Percentiles rank a stretch among this genome's conserved stretches.
phyloP scores from a whole-genome alignment of 2,329 filamentous ascomycete genomes.

The Periglandula ipomoeae region DNA sequence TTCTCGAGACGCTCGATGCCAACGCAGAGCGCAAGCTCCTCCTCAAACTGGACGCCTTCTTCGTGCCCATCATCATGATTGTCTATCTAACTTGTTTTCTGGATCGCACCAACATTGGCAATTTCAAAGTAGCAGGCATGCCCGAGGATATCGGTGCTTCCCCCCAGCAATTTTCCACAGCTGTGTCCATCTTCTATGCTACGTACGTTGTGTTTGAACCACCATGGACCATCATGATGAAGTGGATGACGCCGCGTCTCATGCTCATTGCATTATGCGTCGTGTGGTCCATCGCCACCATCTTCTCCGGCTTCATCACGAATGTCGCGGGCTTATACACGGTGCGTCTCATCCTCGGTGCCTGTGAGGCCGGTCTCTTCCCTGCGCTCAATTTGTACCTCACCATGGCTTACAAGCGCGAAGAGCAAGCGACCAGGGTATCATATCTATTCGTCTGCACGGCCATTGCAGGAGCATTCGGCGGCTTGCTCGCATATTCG shows the following conservation, averaged over 20 bases:
- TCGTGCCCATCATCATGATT: constrained; percentile 40
- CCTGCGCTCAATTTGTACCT: constrained; percentile 19
- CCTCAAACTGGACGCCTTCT: constrained; percentile 22
- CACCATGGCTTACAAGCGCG: constrained; percentile 28
- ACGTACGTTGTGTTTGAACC: constrained; percentile 23
- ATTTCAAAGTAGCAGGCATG: constrained; percentile 24
- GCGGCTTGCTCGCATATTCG: constrained; percentile 36
- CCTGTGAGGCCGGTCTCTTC: constrained; percentile 17
- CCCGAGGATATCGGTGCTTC: constrained; percentile 22
- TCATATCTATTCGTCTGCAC: constrained; percentile 39
- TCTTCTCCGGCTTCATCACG: constrained; percentile 20
- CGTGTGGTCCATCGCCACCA: constrained; percentile 19
- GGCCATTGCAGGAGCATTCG: constrained; percentile 36
- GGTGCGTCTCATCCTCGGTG: constrained; percentile 16
- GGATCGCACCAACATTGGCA: constrained; percentile 43
- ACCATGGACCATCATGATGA: constrained; percentile 23
- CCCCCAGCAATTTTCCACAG: constrained; percentile 21
- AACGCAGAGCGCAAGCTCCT: constrained; percentile 20
- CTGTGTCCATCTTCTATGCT: constrained; percentile 23
- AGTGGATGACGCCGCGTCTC: constrained; percentile 22
- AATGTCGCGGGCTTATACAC: constrained; percentile 19
- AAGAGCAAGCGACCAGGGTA: constrained; percentile 44
- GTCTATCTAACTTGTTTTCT: constrained; percentile 46
- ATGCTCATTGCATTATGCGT: constrained; percentile 19
- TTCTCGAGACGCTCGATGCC: constrained; percentile 17